Evolutionary conservation across 1,284 basidiomycete species (phyloP), one percentile per base, ranked within the genome.

Genomic region (Trametes versicolor): DNA sequence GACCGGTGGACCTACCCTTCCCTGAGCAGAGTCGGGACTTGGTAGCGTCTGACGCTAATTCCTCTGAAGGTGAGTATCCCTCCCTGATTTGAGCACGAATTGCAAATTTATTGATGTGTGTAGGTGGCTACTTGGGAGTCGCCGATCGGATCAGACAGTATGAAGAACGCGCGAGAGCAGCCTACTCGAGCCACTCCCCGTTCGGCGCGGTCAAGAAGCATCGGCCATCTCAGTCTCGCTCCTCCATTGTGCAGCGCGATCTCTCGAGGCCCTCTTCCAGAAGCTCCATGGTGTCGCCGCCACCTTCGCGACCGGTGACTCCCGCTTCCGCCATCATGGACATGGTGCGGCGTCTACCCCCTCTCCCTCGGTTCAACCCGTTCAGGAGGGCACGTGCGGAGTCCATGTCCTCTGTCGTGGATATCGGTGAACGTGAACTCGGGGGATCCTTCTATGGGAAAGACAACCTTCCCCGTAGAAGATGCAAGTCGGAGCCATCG

Each of bases 341-440:
- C 10, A 58, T 72, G 15, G 50, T 69, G 27, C 75, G 71, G 60
- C 72, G 72, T 19, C 65, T 78, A 13, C 71, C 74, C 1, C 76
- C 78, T 8, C 66, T 79, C 6, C 63, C 75, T n/a, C 74, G 72
- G 6, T 79, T 74, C 70, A 71, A 78, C 63, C 78, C 78, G 0
- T 78, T 73, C 66, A 62, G 68, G 41, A 64, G 77, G 27, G 61
- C 70, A 47, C 71, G 77, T 17, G 74, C 78, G 0, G 77, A 79
- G 55, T 78, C 78, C 4, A 64, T 75, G 52, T 76, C 78, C 2
- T 73, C 77, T 29, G 53, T 77, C 23, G 58, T 72, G 7, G 68
- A 70, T 51, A 15, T 54, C 9, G 4, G 9, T n/a, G 15, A 19
- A 9, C 21, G 27, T 17, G 21, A 27, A 4, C 17, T n/a, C 0